Base-by-base conservation (phyloP, 371 early-diverging fungal species). In the Mortierella polycephala region DNA sequence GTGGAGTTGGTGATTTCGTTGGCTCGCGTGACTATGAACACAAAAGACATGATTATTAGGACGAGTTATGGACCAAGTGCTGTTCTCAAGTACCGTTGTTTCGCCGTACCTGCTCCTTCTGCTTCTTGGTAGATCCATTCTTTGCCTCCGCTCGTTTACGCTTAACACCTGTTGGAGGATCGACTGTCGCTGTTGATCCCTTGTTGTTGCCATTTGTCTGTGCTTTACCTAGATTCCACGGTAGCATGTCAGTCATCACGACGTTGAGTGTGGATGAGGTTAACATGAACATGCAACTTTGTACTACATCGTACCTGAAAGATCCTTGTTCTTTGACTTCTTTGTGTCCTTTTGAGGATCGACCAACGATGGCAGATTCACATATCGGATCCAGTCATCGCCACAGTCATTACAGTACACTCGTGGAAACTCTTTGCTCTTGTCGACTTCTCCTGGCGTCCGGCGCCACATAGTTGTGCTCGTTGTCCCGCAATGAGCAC, bases 341-440 rank as follows among this genome's bases (percentile, higher is more conserved):
- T 75, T 75, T 20, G 23, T 55, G 10, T 76, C 80, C 39, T 73
- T 79, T n/a, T 62, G 58, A 2, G 73, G 21, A 9, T 74, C 71
- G 7, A 44, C 63, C 47, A 82, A 53, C 4, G 83, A 72, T 21
- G 85, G 89, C 71, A 87, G 87, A 4, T 79, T 69, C 11, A 87
- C 91, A 71, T 95, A 95, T 44, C 91, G 92, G 14, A 91, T 75
- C 94, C 93, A 94, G 74, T 88, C 87, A 18, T 84, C 82, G 41
- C 90, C 90, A 67, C 95, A 95, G 18, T 89, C 88, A 55, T 86
- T 77, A 67, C 95, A 95, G n/a, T 92, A 81, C 0, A 91, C 88
- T n/a, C 81, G 70, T 16, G 84, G 85, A 16, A 75, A 57, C 46
- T 84, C 83, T 30, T 84, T 75, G 52, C 84, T 83, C 14, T 83